These are phyloP conservation scores for Berberis vulgaris DNA, from an alignment of 164 flowering plant genomes.

Conservation along the genomic window DNA sequence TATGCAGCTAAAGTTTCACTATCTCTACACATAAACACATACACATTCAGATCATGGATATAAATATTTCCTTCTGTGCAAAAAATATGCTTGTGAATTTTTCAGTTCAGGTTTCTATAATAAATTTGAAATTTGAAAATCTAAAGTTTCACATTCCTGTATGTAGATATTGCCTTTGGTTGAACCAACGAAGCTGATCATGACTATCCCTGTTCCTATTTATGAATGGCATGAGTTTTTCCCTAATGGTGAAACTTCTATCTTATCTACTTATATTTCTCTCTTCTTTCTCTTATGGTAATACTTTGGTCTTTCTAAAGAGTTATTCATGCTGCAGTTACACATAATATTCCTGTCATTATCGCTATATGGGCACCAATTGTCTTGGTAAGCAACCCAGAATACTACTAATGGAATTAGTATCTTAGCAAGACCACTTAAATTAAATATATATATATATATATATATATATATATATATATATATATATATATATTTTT, in stretches of 20 bases:
- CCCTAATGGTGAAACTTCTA: slow-evolving; percentile 53
- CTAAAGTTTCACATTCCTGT: slow-evolving; percentile 4
- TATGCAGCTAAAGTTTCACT: no score
- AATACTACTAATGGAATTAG: neutral
- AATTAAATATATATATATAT: no score
- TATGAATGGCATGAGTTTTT: slow-evolving; percentile 97
- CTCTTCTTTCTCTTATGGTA: slow-evolving; percentile 7
- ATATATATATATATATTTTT: neutral
- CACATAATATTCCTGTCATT: slow-evolving; percentile 65
- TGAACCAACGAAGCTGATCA: slow-evolving; percentile 65
- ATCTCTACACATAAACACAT: no score
- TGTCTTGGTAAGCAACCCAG: slow-evolving; percentile 57
- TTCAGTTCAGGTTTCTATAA: no score
- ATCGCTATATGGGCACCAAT: slow-evolving; percentile 92
- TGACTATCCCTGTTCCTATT: slow-evolving; percentile 36
- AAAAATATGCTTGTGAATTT: no score
- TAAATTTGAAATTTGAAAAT: neutral
- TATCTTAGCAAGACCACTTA: neutral
- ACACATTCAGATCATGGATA: no score
- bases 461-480: no score
- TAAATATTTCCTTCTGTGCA: no score
- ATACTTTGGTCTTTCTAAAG: slow-evolving; percentile 9
- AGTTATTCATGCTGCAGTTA: slow-evolving; percentile 35
- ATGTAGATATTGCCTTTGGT: slow-evolving; percentile 69
- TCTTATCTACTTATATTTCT: neutral